Conservation (phyloP, 371 early-diverging fungal species). For the Zychaea mexicana region DNA sequence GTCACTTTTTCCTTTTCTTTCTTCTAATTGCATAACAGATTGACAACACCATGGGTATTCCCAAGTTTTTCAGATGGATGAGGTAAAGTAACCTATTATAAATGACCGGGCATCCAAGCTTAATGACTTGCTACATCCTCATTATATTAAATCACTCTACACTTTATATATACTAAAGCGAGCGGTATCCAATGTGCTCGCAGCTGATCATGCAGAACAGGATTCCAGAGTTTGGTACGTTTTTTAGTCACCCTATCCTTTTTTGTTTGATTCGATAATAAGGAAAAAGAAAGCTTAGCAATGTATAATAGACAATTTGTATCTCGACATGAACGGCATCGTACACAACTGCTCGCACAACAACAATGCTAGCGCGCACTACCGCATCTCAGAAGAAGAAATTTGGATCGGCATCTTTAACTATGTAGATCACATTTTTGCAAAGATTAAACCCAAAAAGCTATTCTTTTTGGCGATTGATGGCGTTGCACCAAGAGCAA, state of each 20-base stretch:
- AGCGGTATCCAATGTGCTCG: slow-evolving; percentile 94
- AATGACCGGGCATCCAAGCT: background rate
- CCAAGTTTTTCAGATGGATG: slow-evolving; percentile 94
- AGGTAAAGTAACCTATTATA: slow-evolving; percentile 35
- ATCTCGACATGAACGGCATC: slow-evolving; percentile 99
- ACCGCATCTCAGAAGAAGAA: slow-evolving; percentile 85
- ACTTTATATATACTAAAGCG: slow-evolving; percentile 48
- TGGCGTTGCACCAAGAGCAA: slow-evolving; percentile 99
- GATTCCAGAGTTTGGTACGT: slow-evolving; percentile 94
- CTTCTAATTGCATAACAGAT: background rate
- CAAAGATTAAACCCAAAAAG: slow-evolving; percentile 92
- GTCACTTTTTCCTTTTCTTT: background rate
- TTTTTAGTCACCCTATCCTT: background rate
- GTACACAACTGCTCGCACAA: slow-evolving; percentile 99
- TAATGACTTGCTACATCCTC: background rate
- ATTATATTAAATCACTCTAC: background rate
- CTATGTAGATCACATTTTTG: slow-evolving; percentile 95
- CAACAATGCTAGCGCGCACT: slow-evolving; percentile 79
- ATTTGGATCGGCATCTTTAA: slow-evolving; percentile 94
- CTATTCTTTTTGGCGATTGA: slow-evolving; percentile 97
- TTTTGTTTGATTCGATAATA: background rate
- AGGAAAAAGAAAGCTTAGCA: background rate
- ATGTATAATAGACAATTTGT: slow-evolving; percentile 76
- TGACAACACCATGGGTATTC: slow-evolving; percentile 70
- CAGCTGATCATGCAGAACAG: slow-evolving; percentile 83